Percentiles rank a stretch among this genome's conserved stretches.
Evolutionary conservation across 192 early-diverging fungal genomes (phyloP).

Genomic region (Ramicandelaber brevisporus): DNA sequence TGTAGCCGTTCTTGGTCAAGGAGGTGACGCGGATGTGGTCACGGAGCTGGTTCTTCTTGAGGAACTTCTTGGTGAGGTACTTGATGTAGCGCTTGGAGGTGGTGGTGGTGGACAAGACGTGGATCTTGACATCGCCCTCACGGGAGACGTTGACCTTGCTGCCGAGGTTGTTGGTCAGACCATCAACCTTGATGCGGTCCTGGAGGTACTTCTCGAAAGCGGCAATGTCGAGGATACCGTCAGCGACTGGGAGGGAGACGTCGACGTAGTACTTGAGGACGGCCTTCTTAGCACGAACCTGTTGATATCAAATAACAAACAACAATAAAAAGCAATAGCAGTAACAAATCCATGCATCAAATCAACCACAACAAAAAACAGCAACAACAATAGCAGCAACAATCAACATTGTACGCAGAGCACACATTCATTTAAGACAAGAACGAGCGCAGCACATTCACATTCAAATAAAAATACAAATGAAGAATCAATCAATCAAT

Average conservation of each 20-base stretch:
- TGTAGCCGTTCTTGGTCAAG: conserved; percentile 66
- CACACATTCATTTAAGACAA: no score
- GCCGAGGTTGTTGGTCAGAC: conserved; percentile 86
- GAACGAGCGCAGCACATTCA: no score
- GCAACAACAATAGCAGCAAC: no score
- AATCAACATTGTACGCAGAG: no score
- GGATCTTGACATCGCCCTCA: conserved; percentile 39
- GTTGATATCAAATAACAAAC: background rate
- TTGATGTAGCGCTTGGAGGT: conserved; percentile 99
- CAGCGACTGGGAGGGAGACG: conserved; percentile 69
- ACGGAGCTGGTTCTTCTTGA: conserved; percentile 98
- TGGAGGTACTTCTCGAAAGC: conserved; percentile 97
- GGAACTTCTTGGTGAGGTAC: conserved; percentile 99
- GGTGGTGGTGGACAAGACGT: conserved; percentile 43
- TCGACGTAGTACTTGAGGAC: conserved; percentile 76
- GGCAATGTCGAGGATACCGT: conserved; percentile 92
- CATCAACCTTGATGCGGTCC: conserved; percentile 94
- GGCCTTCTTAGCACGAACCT: conserved; percentile 23
- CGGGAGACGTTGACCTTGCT: conserved; percentile 65
- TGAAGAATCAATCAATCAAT: no score
- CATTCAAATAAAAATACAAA: no score
- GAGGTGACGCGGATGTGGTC: conserved; percentile 96
- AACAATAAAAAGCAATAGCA: background rate
- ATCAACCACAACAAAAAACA: no score
- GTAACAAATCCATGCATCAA: conserved; percentile 4